Evolutionary conservation across 495 filamentous ascomycete genomes (phyloP).

Genomic region (Annulohypoxylon maeteangense): DNA sequence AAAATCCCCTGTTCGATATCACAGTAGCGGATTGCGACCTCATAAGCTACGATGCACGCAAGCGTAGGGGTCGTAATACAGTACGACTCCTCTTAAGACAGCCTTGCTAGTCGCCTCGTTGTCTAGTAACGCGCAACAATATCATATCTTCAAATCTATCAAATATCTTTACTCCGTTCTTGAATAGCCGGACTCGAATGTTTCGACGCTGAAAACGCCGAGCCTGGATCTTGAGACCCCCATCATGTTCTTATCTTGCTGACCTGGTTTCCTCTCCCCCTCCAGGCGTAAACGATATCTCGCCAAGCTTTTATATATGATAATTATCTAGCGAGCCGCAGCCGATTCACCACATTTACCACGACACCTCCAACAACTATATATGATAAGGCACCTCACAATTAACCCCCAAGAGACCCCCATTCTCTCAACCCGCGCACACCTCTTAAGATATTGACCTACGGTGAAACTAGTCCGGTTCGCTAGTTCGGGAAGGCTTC

Average conservation of each 20-base stretch:
- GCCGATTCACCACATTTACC: conserved; percentile 6
- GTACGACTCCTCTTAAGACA: conserved; percentile 13
- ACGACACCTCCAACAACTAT: conserved; percentile 25
- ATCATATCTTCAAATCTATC: background rate
- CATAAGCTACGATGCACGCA: conserved; percentile 18
- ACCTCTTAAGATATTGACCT: conserved; percentile 15
- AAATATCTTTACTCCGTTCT: conserved; percentile 13
- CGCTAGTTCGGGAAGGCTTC: conserved; percentile 33
- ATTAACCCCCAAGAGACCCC: conserved; percentile 29
- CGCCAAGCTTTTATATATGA: conserved; percentile 42
- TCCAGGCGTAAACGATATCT: conserved; percentile 31
- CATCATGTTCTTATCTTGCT: conserved; percentile 30
- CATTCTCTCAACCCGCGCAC: conserved; percentile 28
- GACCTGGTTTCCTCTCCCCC: conserved; percentile 23
- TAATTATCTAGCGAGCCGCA: conserved; percentile 36
- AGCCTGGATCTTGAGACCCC: conserved; percentile 19
- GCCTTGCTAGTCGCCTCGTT: conserved; percentile 4
- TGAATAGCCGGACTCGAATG: conserved; percentile 30
- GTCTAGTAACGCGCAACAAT: conserved; percentile 13
- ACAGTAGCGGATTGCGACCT: conserved; percentile 35
- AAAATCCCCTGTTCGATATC: conserved; percentile 32
- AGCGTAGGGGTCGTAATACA: conserved; percentile 14
- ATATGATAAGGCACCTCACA: conserved; percentile 36
- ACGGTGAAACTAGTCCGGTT: conserved; percentile 30
- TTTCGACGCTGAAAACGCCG: conserved; percentile 6